A percentile compares a stretch with the other conserved stretches of the same genome.
Conservation (phyloP, 2,329 filamentous ascomycete species). For the Diaporthe vexans region DNA sequence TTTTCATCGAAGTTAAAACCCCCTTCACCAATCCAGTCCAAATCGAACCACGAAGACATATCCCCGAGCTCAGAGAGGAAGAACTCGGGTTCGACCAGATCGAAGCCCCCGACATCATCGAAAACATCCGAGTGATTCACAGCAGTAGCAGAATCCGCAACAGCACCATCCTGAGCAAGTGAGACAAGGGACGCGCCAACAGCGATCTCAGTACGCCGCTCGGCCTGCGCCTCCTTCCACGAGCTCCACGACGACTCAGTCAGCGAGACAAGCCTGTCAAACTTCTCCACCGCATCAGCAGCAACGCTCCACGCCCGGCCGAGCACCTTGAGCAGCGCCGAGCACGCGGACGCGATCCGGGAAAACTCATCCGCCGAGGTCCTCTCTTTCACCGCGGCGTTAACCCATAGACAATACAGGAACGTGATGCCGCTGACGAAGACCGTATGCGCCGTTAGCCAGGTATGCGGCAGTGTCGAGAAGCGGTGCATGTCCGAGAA, state of each 20-base stretch:
- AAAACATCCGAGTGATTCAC: background rate
- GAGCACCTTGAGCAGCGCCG: conserved; percentile 44
- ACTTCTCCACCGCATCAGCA: conserved; percentile 53
- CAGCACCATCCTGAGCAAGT: conserved; percentile 22
- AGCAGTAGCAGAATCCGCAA: background rate
- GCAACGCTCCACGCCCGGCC: conserved; percentile 50
- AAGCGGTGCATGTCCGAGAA: conserved; percentile 48
- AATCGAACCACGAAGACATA: conserved; percentile 47
- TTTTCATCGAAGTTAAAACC: background rate
- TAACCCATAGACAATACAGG: conserved; percentile 48
- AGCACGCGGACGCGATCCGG: conserved; percentile 43
- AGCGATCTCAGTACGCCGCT: conserved; percentile 21
- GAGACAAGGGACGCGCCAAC: conserved; percentile 5
- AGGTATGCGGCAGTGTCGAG: conserved; percentile 49
- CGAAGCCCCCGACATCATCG: background rate
- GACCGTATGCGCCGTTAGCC: conserved; percentile 50
- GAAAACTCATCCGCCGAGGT: conserved; percentile 17
- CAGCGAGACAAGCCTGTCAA: conserved; percentile 43
- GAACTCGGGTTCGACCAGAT: conserved; percentile 29
- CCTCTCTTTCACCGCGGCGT: conserved; percentile 9
- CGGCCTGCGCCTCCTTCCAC: conserved; percentile 35
- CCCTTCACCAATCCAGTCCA: conserved; percentile 44
- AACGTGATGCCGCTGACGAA: conserved; percentile 51
- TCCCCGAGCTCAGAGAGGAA: conserved; percentile 47
- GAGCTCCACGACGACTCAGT: conserved; percentile 32